Percentiles rank a stretch among this genome's conserved stretches.
Conservation (phyloP, 1,284 basidiomycete genomes). For the Ganoderma sinense region DNA sequence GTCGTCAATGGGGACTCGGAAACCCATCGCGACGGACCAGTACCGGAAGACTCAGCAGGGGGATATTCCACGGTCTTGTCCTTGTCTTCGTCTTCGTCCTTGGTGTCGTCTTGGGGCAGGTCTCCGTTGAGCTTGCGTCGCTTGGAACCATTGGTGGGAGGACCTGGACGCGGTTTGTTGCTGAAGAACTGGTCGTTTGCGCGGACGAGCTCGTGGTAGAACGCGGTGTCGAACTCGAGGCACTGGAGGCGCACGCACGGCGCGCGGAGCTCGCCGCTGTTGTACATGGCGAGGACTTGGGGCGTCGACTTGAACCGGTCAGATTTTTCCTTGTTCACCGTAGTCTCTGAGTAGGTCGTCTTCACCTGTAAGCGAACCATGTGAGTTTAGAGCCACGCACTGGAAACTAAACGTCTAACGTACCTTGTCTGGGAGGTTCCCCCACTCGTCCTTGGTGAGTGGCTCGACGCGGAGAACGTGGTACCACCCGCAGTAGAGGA, state of each 20-base stretch:
- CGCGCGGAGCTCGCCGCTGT: slow-evolving; percentile 47
- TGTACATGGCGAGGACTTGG: slow-evolving; percentile 48
- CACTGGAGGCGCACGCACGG: slow-evolving; percentile 57
- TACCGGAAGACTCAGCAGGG: neutral
- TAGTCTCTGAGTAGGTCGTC: slow-evolving; percentile 30
- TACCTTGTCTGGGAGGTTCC: slow-evolving; percentile 30
- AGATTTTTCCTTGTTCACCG: slow-evolving; percentile 45
- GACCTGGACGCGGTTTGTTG: slow-evolving; percentile 16
- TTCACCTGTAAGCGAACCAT: slow-evolving; percentile 22
- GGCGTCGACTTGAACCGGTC: slow-evolving; percentile 40
- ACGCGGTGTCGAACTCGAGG: slow-evolving; percentile 50
- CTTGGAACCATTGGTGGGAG: slow-evolving; percentile 14
- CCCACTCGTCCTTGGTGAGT: slow-evolving; percentile 32
- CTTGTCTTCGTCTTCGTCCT: slow-evolving; percentile 4
- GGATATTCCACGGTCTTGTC: slow-evolving; percentile 13
- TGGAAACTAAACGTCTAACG: neutral
- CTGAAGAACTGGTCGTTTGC: slow-evolving; percentile 31
- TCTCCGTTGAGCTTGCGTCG: slow-evolving; percentile 14
- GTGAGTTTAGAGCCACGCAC: neutral
- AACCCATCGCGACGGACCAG: neutral
- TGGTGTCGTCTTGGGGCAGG: neutral
- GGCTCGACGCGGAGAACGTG: slow-evolving; percentile 29
- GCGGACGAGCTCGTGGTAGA: slow-evolving; percentile 48
- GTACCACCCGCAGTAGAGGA: slow-evolving; percentile 33
- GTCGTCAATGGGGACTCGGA: slow-evolving; percentile 1